These are phyloP conservation scores for Exophiala alcalophila DNA, from an alignment of 2,329 filamentous ascomycete species.

Conservation along the genomic window DNA sequence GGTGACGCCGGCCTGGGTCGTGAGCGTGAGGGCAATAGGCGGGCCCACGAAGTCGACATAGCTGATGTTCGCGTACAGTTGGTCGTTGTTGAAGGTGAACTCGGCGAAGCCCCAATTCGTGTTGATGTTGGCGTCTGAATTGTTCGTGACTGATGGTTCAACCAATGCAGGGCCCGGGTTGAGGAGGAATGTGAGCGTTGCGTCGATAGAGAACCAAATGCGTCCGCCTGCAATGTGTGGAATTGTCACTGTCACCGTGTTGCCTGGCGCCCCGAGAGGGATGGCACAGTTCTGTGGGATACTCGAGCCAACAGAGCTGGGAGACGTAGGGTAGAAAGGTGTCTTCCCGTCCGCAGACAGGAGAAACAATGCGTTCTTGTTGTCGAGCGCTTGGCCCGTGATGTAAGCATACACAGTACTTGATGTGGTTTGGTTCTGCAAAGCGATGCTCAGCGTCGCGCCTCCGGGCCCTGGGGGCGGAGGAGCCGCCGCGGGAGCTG, in stretches of 20 bases:
- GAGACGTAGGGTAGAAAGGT: conserved; percentile 62
- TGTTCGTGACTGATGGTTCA: conserved; percentile 70
- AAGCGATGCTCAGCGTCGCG: conserved; percentile 57
- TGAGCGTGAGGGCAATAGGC: conserved; percentile 58
- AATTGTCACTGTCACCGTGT: conserved; percentile 59
- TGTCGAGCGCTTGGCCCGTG: conserved; percentile 62
- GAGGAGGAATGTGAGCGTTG: conserved; percentile 63
- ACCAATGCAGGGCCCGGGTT: conserved; percentile 72
- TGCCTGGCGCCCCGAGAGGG: conserved; percentile 59
- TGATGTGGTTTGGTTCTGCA: conserved; percentile 65
- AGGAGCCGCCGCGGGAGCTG: not conserved
- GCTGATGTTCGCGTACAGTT: conserved; percentile 67
- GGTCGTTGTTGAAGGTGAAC: conserved; percentile 61
- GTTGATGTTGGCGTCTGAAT: conserved; percentile 60
- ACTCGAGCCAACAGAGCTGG: conserved; percentile 40
- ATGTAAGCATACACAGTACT: conserved; percentile 65
- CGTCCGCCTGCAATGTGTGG: conserved; percentile 68
- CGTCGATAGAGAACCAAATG: conserved; percentile 66
- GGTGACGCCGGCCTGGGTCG: conserved; percentile 41
- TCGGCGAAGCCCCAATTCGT: conserved; percentile 66
- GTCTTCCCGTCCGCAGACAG: conserved; percentile 65
- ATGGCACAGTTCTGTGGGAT: conserved; percentile 60
- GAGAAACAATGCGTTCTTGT: conserved; percentile 59
- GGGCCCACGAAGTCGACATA: conserved; percentile 71
- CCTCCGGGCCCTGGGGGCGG: conserved; percentile 7